These are phyloP conservation scores for Pascua sp. DNA, from an alignment of 1,284 basidiomycete genomes.

Conservation along the genomic window DNA sequence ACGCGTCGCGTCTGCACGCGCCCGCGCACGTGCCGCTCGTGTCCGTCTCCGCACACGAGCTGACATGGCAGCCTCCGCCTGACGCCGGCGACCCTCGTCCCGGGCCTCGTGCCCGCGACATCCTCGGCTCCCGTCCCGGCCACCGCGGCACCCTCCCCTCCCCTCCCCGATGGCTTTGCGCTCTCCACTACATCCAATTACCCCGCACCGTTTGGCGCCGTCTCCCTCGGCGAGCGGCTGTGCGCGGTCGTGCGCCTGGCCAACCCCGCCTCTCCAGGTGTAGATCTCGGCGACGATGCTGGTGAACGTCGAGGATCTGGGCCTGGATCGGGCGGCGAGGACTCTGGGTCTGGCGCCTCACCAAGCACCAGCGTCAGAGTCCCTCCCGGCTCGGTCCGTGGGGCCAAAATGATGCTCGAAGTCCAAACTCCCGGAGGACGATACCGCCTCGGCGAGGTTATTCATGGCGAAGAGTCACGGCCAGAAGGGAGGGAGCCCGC, in stretches of 20 bases:
- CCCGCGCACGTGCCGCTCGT: too few species aligned
- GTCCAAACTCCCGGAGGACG: slow-evolving; percentile 35
- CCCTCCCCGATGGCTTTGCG: slow-evolving; percentile 18
- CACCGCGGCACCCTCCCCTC: slow-evolving; percentile 10
- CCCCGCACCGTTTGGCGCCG: slow-evolving; percentile 32
- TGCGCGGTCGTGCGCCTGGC: slow-evolving; percentile 23
- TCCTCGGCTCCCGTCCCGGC: slow-evolving; percentile 7
- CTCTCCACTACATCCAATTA: slow-evolving; percentile 41
- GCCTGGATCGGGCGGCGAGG: neutral
- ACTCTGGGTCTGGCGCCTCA: neutral
- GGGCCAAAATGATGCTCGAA: slow-evolving; percentile 45
- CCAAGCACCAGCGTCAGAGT: neutral
- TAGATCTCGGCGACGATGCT: too few species aligned
- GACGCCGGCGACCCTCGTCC: slow-evolving; percentile 7
- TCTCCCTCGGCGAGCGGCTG: slow-evolving; percentile 38
- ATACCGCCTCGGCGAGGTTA: slow-evolving; percentile 39
- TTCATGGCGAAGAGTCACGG: slow-evolving; percentile 21
- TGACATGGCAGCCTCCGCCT: neutral
- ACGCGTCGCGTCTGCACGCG: too few species aligned
- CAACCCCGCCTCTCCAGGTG: slow-evolving; percentile 20
- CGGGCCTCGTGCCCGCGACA: neutral
- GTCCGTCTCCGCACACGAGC: too few species aligned
- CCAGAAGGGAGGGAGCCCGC: slow-evolving; percentile 8
- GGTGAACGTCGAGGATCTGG: neutral
- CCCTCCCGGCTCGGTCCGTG: slow-evolving; percentile 21